Evolutionary conservation across 352 stramenopile genomes (phyloP).

Genomic region (Globisporangium spinosum): DNA sequence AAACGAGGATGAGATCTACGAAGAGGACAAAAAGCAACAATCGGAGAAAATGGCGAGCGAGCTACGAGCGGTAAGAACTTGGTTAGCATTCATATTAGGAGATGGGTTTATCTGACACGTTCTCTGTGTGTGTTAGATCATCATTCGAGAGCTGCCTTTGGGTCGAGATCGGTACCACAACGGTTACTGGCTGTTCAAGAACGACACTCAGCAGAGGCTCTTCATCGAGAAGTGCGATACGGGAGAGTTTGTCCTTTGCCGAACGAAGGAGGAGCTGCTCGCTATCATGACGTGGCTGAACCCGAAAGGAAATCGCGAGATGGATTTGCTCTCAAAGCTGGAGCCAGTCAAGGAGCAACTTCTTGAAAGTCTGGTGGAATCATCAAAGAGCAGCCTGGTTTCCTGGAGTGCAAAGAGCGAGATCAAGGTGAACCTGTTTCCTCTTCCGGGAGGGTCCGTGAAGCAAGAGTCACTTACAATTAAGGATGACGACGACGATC

Average conservation of each 20-base stretch:
- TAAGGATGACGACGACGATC: slow-evolving; percentile 30
- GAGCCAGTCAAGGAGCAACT: slow-evolving; percentile 41
- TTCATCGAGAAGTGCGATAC: slow-evolving; percentile 69
- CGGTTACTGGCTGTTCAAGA: slow-evolving; percentile 75
- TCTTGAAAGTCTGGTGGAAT: slow-evolving; percentile 22
- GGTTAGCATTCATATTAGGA: not conserved
- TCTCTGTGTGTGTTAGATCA: slow-evolving; percentile 24
- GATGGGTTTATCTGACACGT: not conserved
- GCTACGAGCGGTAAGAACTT: slow-evolving; percentile 30
- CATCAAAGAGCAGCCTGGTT: slow-evolving; percentile 18
- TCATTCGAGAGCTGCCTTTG: slow-evolving; percentile 65
- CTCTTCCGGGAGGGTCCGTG: slow-evolving; percentile 47
- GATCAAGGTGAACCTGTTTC: slow-evolving; percentile 64
- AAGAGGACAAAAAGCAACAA: slow-evolving; percentile 47
- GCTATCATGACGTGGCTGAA: slow-evolving; percentile 68
- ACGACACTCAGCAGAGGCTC: slow-evolving; percentile 51
- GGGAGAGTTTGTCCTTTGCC: slow-evolving; percentile 57
- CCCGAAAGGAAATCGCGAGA: slow-evolving; percentile 64
- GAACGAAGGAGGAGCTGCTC: slow-evolving; percentile 34
- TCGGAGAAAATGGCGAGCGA: slow-evolving; percentile 35
- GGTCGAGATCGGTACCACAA: slow-evolving; percentile 77
- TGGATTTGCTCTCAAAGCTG: slow-evolving; percentile 59
- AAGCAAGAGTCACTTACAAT: slow-evolving; percentile 48
- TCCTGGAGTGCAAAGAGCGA: slow-evolving; percentile 29
- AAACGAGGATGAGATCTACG: slow-evolving; percentile 47